Evolutionary conservation across 1,139 yeast species (phyloP).

Genomic region (Yamadazyma dushanensis): DNA sequence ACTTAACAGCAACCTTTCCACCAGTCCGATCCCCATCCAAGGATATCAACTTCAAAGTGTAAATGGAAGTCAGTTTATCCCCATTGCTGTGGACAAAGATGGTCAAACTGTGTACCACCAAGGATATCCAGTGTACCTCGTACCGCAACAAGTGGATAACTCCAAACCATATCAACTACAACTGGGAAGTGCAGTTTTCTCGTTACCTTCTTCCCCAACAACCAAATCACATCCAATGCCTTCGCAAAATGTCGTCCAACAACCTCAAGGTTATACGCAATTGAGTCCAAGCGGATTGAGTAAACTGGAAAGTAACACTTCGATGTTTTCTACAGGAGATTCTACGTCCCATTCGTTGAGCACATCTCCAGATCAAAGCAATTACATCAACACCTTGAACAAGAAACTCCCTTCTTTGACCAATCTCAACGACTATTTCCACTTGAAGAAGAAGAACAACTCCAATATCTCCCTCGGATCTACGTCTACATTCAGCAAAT

Average conservation of each 20-base stretch:
- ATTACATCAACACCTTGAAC: constrained; percentile 1
- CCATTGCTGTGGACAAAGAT: constrained; percentile 34
- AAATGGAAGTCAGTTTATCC: constrained; percentile 17
- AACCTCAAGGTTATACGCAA: constrained; percentile 13
- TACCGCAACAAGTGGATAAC: constrained; percentile 21
- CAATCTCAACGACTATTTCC: constrained; percentile 35
- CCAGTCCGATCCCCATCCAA: constrained; percentile 5
- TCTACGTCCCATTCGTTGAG: constrained; percentile 28
- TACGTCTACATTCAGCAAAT: constrained; percentile 8
- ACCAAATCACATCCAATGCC: constrained; percentile 10
- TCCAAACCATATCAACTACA: constrained; percentile 15
- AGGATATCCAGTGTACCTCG: constrained; percentile 35
- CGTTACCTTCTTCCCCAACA: constrained; percentile 30
- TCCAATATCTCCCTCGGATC: constrained; percentile 6
- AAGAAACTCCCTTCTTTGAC: constrained; percentile 24
- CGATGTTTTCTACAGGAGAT: constrained; percentile 16
- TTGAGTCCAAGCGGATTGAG: constrained; percentile 9
- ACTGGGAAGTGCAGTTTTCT: constrained; percentile 26
- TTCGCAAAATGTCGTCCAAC: constrained; percentile 10
- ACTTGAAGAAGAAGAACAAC: constrained; percentile 19
- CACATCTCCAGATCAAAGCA: constrained; percentile 34
- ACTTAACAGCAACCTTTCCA: neutral
- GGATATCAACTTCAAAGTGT: constrained; percentile 3
- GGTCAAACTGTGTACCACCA: constrained; percentile 38
- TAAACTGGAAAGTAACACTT: constrained; percentile 18